Conservation (phyloP, 345 rosid species). For the Conringia planisiliqua region DNA sequence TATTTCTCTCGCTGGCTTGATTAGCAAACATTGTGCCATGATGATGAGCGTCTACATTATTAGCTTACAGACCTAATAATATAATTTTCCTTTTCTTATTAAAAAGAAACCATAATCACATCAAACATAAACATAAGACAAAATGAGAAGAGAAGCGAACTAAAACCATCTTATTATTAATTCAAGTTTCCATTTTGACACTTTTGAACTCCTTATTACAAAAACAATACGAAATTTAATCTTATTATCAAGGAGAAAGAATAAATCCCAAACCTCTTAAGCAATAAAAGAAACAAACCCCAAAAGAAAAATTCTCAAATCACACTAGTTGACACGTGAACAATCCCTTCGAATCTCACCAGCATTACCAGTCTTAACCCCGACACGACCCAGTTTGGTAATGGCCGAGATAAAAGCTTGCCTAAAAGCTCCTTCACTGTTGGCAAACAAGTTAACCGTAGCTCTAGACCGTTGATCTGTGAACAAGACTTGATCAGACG, state of each 20-base stretch:
- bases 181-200: conserved; percentile 3
- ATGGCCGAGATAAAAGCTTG: conserved; percentile 67
- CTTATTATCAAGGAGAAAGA: not conserved
- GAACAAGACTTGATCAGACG: conserved; percentile 66
- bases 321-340: conserved; percentile 42
- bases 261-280: not conserved
- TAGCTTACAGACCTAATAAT: not conserved
- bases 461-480: conserved; percentile 57
- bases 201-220: not conserved
- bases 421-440: conserved; percentile 47
- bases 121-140: not conserved
- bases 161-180: conserved; percentile 7
- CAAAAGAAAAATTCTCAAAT: not conserved
- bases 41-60: too few species aligned
- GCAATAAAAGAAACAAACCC: not conserved
- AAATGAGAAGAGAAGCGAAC: not conserved
- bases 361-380: conserved; percentile 53
- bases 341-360: conserved; percentile 82
- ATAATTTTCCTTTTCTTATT: not conserved
- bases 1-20: not conserved
- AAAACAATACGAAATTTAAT: not conserved
- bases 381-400: conserved; percentile 74
- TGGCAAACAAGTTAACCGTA: conserved; percentile 58
- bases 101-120: not conserved
- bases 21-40: not conserved